A percentile compares a stretch with the other conserved stretches of the same genome.
phyloP scores from a whole-genome alignment of 495 filamentous ascomycete species.

The Penicillium arizonense region DNA sequence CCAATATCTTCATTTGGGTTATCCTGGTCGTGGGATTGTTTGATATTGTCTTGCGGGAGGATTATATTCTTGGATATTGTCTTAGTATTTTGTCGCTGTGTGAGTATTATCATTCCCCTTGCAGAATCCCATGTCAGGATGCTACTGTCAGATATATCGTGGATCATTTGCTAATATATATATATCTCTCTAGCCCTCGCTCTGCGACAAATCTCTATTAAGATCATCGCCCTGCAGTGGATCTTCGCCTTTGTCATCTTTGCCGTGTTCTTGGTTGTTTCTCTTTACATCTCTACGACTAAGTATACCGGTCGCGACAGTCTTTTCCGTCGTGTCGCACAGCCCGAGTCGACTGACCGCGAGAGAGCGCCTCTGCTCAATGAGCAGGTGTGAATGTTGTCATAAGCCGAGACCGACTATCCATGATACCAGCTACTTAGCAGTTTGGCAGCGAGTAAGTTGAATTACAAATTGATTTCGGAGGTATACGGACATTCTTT shows the following conservation, averaged over 20 bases:
- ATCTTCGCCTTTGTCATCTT: constrained; percentile 88
- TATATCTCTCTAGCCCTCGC: constrained; percentile 55
- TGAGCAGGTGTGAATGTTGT: constrained; percentile 14
- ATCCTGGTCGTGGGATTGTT: constrained; percentile 70
- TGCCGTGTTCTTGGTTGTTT: constrained; percentile 65
- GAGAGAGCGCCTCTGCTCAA: constrained; percentile 45
- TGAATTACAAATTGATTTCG: not conserved
- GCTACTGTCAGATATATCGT: no score
- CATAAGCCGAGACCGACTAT: not conserved
- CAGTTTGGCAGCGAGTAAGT: not conserved
- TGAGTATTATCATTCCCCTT: constrained; percentile 27
- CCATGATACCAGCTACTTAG: not conserved
- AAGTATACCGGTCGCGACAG: constrained; percentile 56
- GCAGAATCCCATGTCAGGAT: not conserved
- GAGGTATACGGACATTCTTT: not conserved
- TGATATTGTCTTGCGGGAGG: constrained; percentile 68
- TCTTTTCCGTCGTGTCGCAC: constrained; percentile 36
- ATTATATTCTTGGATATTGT: constrained; percentile 80
- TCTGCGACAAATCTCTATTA: constrained; percentile 68
- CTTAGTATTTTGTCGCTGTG: constrained; percentile 69
- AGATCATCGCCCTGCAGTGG: constrained; percentile 79
- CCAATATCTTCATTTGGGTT: constrained; percentile 84
- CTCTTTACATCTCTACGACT: constrained; percentile 61
- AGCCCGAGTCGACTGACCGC: constrained; percentile 35
- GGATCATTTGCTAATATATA: not conserved